phyloP scores from a whole-genome alignment of 2,329 filamentous ascomycete species.

The Arthrobotrys conoides region DNA sequence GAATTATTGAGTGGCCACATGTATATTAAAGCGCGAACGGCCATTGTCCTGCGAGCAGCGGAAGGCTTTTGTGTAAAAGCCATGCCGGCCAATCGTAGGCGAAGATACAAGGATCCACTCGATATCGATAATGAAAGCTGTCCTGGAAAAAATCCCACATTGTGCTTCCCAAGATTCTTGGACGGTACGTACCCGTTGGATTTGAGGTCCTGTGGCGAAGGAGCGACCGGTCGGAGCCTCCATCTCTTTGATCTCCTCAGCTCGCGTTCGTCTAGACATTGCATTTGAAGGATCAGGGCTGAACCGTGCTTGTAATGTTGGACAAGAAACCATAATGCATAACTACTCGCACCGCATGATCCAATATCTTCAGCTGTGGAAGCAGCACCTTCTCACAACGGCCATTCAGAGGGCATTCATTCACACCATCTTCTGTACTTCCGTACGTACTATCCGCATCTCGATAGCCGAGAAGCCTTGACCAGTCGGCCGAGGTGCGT shows the following conservation, averaged over 20 bases:
- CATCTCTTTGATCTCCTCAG: neutral
- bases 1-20: conserved; percentile 50
- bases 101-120: conserved; percentile 29
- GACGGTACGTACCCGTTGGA: conserved; percentile 10
- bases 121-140: conserved; percentile 31
- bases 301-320: conserved; percentile 9
- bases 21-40: neutral
- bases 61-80: neutral
- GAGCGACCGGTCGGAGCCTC: conserved; percentile 7
- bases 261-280: conserved; percentile 1
- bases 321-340: conserved; percentile 2
- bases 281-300: conserved; percentile 19
- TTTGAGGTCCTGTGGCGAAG: conserved; percentile 22
- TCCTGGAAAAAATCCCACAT: neutral
- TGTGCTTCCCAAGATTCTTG: conserved; percentile 9
- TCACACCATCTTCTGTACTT: neutral
- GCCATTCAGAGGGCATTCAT: conserved; percentile 10
- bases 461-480: conserved; percentile 26
- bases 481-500: neutral
- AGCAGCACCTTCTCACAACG: conserved; percentile 45
- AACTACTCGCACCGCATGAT: conserved; percentile 34
- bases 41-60: neutral
- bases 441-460: neutral
- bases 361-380: neutral
- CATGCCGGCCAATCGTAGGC: conserved; percentile 35